Evolutionary conservation across 192 early-diverging fungal species (phyloP).

Genomic region (Podila clonocystis): DNA sequence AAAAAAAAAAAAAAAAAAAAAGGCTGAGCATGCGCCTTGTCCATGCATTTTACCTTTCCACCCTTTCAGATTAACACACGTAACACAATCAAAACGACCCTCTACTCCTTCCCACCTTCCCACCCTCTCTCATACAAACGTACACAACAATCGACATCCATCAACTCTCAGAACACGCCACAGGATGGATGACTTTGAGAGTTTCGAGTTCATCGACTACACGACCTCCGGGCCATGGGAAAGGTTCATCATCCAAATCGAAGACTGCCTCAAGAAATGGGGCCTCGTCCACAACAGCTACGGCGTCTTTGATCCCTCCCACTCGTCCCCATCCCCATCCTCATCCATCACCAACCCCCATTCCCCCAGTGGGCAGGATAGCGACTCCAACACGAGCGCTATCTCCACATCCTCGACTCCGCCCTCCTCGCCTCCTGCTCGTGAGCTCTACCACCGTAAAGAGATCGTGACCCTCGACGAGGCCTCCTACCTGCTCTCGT

Average conservation of each 20-base stretch:
- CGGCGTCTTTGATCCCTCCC: constrained; percentile 58
- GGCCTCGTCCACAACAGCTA: constrained; percentile 61
- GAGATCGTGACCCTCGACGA: constrained; percentile 49
- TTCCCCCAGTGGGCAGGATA: neutral
- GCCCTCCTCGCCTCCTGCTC: constrained; percentile 14
- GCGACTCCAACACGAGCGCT: neutral
- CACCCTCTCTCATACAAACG: neutral
- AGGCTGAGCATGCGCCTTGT: too few relatives aligned
- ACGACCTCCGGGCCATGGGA: constrained; percentile 78
- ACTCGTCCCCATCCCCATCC: constrained; percentile 5
- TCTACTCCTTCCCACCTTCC: neutral
- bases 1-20: too few relatives aligned
- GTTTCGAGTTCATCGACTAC: constrained; percentile 81
- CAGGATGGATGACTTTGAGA: constrained; percentile 65
- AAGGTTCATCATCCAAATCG: constrained; percentile 68
- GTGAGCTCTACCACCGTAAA: constrained; percentile 26
- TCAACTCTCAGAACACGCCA: neutral
- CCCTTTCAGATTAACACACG: too few relatives aligned
- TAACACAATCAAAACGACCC: too few relatives aligned
- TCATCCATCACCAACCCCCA: neutral
- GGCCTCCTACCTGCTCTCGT: constrained; percentile 48
- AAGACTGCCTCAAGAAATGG: constrained; percentile 67
- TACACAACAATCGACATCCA: neutral
- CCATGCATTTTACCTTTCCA: too few relatives aligned
- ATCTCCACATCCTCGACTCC: neutral